phyloP scores from a whole-genome alignment of 2,329 filamentous ascomycete species.

The Nectriaceae sp. region DNA sequence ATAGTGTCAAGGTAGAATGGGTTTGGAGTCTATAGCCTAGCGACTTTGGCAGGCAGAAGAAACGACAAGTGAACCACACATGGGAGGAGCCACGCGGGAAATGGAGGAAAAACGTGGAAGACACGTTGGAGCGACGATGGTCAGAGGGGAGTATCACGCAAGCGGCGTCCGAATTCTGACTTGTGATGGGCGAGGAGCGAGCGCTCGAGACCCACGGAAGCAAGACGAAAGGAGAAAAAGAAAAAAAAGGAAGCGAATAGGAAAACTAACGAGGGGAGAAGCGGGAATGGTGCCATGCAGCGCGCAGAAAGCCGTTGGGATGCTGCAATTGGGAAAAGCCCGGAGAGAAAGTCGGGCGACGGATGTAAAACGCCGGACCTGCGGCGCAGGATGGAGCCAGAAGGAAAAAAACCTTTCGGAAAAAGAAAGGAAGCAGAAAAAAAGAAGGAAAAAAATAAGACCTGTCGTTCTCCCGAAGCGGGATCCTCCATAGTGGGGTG shows the following conservation, averaged over 20 bases:
- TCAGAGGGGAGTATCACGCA: background rate
- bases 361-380: background rate
- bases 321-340: background rate
- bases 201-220: background rate
- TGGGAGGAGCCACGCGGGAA: background rate
- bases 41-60: background rate
- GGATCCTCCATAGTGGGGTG: too few species aligned
- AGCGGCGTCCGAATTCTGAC: background rate
- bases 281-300: background rate
- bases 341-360: background rate
- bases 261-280: background rate
- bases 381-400: background rate
- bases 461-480: background rate
- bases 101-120: conserved; percentile 10
- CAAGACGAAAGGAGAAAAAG: background rate
- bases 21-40: background rate
- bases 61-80: conserved; percentile 27
- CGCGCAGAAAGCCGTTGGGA: background rate
- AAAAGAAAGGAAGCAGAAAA: conserved; percentile 5
- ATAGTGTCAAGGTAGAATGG: background rate
- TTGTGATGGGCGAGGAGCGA: too few species aligned
- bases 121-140: conserved; percentile 11
- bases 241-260: conserved; percentile 11
- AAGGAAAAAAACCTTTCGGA: conserved; percentile 1
- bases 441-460: conserved; percentile 1